phyloP scores from a whole-genome alignment of 2,329 filamentous ascomycete species.

The Aspergillus fischeri region DNA sequence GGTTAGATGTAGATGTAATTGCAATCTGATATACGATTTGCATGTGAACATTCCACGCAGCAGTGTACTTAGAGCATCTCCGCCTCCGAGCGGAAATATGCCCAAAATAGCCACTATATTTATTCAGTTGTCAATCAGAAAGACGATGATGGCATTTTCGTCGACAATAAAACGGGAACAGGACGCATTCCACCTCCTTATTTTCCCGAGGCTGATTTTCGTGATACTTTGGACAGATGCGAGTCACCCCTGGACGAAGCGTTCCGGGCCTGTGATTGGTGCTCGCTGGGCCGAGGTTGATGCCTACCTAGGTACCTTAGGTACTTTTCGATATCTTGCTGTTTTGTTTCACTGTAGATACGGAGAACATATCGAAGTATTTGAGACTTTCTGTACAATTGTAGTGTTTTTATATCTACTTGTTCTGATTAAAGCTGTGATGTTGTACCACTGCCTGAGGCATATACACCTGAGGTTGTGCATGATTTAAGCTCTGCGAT shows the following conservation, averaged over 20 bases:
- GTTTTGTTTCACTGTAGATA: neutral
- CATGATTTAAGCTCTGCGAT: neutral
- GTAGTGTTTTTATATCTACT: no score
- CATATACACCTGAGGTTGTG: neutral
- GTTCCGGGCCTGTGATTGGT: conserved; percentile 7
- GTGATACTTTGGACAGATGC: conserved; percentile 8
- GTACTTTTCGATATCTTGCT: neutral
- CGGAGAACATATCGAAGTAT: neutral
- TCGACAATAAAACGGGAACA: conserved; percentile 10
- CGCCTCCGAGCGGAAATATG: neutral
- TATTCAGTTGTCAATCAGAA: neutral
- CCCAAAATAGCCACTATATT: neutral
- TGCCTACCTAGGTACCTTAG: conserved; percentile 1
- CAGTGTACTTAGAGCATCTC: neutral
- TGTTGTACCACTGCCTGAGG: neutral
- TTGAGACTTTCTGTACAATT: no score
- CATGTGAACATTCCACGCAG: neutral
- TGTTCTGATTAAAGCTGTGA: no score
- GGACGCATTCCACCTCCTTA: conserved; percentile 14
- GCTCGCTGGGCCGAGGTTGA: conserved; percentile 6
- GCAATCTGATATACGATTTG: neutral
- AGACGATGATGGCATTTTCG: neutral
- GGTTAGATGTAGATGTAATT: no score
- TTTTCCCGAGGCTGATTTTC: conserved; percentile 28
- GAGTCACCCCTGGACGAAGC: neutral